A percentile compares a stretch with the other conserved stretches of the same genome.
Evolutionary conservation across 148 eudicot genomes (phyloP).

Genomic region (Oxyria digyna): DNA sequence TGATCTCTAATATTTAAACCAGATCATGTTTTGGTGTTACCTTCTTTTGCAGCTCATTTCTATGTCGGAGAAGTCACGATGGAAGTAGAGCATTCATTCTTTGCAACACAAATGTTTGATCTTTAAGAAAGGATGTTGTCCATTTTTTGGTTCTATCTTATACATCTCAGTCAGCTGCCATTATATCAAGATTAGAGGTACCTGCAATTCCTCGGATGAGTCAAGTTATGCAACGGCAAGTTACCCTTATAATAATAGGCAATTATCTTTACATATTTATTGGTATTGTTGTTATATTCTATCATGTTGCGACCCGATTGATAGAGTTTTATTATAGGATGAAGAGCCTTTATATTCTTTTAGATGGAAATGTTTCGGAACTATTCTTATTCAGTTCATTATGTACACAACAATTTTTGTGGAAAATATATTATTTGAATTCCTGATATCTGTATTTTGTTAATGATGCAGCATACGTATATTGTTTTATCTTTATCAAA

Average conservation of each 20-base stretch:
- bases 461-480: too few species aligned
- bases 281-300: background rate
- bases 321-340: background rate
- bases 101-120: background rate
- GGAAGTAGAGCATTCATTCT: conserved; percentile 10
- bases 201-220: background rate
- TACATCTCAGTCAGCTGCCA: background rate
- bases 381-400: background rate
- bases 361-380: background rate
- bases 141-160: background rate
- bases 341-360: background rate
- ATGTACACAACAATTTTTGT: background rate
- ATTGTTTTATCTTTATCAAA: too few species aligned
- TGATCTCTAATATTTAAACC: background rate
- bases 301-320: background rate
- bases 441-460: too few species aligned
- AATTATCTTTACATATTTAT: background rate
- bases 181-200: background rate
- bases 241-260: background rate
- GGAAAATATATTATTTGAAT: too few species aligned
- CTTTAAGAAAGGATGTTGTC: background rate
- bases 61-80: conserved; percentile 30
- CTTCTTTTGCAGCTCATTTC: conserved; percentile 29
- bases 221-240: background rate
- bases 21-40: background rate